These are phyloP conservation scores for Bathelium albidoporum DNA, from an alignment of 495 filamentous ascomycete species.

Conservation along the genomic window DNA sequence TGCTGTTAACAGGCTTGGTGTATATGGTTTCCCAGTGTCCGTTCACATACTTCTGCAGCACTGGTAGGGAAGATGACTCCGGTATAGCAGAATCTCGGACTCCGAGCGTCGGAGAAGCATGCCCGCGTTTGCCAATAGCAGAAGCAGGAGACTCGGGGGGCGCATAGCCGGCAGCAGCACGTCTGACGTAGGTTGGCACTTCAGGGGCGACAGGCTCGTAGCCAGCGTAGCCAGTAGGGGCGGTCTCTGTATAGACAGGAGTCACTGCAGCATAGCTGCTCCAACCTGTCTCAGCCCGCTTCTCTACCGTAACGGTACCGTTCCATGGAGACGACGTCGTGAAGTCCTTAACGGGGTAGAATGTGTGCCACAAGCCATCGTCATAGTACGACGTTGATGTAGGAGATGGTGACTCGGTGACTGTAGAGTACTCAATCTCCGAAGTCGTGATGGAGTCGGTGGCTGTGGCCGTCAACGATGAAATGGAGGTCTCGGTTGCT, in stretches of 20 bases:
- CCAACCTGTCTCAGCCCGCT: background rate
- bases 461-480: background rate
- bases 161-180: constrained; percentile 2
- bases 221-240: background rate
- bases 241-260: background rate
- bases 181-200: background rate
- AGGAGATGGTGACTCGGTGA: constrained; percentile 10
- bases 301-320: background rate
- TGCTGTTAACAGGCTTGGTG: background rate
- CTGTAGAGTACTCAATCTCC: constrained; percentile 1
- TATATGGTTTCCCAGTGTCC: background rate
- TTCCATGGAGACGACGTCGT: background rate
- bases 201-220: background rate
- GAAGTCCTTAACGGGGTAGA: constrained; percentile 14
- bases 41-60: constrained; percentile 1
- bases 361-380: constrained; percentile 23
- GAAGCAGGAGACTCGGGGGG: background rate
- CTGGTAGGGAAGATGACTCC: background rate
- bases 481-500: background rate
- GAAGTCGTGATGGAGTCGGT: background rate
- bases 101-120: background rate
- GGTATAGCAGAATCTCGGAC: background rate
- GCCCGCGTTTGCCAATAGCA: background rate
- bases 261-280: background rate
- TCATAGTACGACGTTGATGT: constrained; percentile 22